Evolutionary conservation across 2,329 filamentous ascomycete genomes (phyloP).

Genomic region (Colletotrichum nymphaeae): DNA sequence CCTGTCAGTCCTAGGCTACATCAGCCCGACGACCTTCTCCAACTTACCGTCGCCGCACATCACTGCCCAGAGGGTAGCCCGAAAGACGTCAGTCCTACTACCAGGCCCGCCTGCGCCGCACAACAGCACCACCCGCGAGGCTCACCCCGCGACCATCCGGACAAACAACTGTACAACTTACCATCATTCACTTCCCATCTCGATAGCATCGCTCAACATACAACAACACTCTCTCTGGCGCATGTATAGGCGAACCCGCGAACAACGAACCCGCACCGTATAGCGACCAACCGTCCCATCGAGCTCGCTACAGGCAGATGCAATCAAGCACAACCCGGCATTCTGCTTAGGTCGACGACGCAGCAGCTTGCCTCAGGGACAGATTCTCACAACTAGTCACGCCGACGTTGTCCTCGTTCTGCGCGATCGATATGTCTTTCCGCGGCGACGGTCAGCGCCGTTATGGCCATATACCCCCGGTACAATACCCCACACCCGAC

Average conservation of each 20-base stretch:
- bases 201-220: neutral
- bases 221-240: slow-evolving; percentile 1
- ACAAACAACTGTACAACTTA: slow-evolving; percentile 19
- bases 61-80: slow-evolving; percentile 18
- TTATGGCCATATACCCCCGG: slow-evolving; percentile 74
- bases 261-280: slow-evolving; percentile 3
- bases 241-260: slow-evolving; percentile 3
- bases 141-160: slow-evolving; percentile 27
- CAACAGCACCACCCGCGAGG: slow-evolving; percentile 16
- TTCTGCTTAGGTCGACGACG: slow-evolving; percentile 25
- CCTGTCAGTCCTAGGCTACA: slow-evolving; percentile 2
- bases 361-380: slow-evolving; percentile 22
- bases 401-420: neutral
- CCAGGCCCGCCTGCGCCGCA: slow-evolving; percentile 25
- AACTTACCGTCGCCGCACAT: slow-evolving; percentile 18
- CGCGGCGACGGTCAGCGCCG: slow-evolving; percentile 71
- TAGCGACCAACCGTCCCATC: slow-evolving; percentile 8
- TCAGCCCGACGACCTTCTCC: slow-evolving; percentile 24
- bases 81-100: slow-evolving; percentile 29
- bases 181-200: slow-evolving; percentile 8
- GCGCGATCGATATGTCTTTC: slow-evolving; percentile 66
- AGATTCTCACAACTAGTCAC: slow-evolving; percentile 1
- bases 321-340: slow-evolving; percentile 4
- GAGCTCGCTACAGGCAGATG: slow-evolving; percentile 28
- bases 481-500: slow-evolving; percentile 68